Evolutionary conservation across 2,329 filamentous ascomycete genomes (phyloP).

Genomic region (Microcyclosporella mali): DNA sequence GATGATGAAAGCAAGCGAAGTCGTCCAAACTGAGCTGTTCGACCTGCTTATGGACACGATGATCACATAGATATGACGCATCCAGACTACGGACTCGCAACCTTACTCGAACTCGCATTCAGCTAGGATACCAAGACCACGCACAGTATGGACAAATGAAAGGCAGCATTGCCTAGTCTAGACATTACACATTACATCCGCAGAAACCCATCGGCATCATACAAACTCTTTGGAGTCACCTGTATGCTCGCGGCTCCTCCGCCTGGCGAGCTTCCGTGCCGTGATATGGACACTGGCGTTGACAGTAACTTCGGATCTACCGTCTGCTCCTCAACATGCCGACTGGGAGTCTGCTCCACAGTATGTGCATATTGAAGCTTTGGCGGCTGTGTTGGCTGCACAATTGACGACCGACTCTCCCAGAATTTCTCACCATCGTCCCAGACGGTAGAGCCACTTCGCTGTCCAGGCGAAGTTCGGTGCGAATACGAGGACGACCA

Average conservation of each 20-base stretch:
- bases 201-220: slow-evolving; percentile 39
- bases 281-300: slow-evolving; percentile 11
- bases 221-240: slow-evolving; percentile 42
- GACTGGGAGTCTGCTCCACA: background rate
- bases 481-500: background rate
- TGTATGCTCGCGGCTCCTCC: background rate
- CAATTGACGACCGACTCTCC: slow-evolving; percentile 8
- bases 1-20: slow-evolving; percentile 8
- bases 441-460: slow-evolving; percentile 32
- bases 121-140: too few species aligned
- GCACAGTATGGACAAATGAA: too few species aligned
- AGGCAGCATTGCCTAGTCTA: too few species aligned
- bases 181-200: slow-evolving; percentile 10
- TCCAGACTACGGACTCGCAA: background rate
- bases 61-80: background rate
- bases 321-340: slow-evolving; percentile 2
- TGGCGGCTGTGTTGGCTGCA: background rate
- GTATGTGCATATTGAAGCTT: background rate
- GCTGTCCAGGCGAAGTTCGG: background rate
- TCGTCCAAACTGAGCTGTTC: background rate
- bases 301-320: slow-evolving; percentile 12
- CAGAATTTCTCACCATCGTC: slow-evolving; percentile 31
- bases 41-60: background rate
- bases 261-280: background rate
- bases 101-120: too few species aligned